Base-by-base conservation (phyloP, 2,329 filamentous ascomycete genomes). In the Aspergillus tubingensis region DNA sequence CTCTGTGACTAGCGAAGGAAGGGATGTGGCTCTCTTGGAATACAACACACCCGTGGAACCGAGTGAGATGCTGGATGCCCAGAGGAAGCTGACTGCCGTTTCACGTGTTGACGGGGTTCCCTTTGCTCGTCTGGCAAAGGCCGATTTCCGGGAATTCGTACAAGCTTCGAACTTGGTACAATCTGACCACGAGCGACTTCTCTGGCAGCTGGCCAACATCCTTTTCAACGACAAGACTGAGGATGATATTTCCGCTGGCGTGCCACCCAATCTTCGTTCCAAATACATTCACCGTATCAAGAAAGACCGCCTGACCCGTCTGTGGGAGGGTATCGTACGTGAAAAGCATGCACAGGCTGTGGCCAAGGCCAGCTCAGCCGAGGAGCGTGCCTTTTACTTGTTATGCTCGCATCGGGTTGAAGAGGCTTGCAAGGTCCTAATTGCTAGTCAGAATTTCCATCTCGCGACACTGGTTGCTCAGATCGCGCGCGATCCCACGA, bases 181-280 rank as follows among this genome's bases (percentile, higher is more conserved):
- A 27, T 63, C 69, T 25, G 72, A 77, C 60, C 64, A 72, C 27
- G 77, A 80, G 64, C 69, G 70, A n/a, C 65, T 77, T 23, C 87
- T 95, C 1, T 99, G 96, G 95, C 85, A 91, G 62, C 82, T 99
- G 38, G 89, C 91, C 1, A 90, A 91, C 59, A 88, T 97, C 39
- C 83, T 99, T 3, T 99, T 96, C 70, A 92, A 96, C 65, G 82
- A 87, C n/a, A 75, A 80, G 8, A 76, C 80, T 19, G 74, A 81
- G 36, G 77, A 81, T 54, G 77, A 81, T 57, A 78, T 80, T 36
- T 80, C 77, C 10, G 72, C 70, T 3, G 75, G 75, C 38, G 74
- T 82, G 21, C 78, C 77, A 19, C 65, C 70, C 17, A 68, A 76
- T 44, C 66, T 81, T 53, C 73, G 74, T 41, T 58, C 72, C 1